phyloP scores from a whole-genome alignment of 306 rosid genomes.

The Quercus gilva region DNA sequence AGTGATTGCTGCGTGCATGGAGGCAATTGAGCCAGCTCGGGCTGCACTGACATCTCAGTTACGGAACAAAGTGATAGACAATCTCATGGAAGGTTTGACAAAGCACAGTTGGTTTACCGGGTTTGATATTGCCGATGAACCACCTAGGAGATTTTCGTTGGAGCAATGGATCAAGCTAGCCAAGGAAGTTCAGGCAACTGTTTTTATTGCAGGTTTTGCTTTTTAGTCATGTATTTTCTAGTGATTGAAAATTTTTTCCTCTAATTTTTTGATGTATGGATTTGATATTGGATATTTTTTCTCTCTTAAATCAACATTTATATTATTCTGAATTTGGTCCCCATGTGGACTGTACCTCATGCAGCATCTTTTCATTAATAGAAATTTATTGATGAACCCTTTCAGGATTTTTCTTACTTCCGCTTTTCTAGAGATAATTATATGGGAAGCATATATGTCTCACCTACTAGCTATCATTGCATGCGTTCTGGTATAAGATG shows the following conservation, averaged over 20 bases:
- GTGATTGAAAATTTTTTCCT: neutral
- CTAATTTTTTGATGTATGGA: neutral
- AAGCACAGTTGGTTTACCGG: constrained; percentile 78
- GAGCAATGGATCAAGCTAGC: constrained; percentile 81
- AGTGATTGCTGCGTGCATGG: constrained; percentile 85
- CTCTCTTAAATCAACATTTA: neutral
- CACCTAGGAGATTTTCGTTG: constrained; percentile 55
- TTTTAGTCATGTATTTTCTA: constrained; percentile 9
- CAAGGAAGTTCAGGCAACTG: constrained; percentile 75
- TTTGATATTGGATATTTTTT: neutral
- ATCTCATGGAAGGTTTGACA: constrained; percentile 71
- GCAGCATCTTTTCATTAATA: constrained; percentile 1
- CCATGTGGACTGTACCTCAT: constrained; percentile 1
- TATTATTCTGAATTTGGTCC: constrained; percentile 3
- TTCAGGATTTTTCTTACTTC: constrained; percentile 4
- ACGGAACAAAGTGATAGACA: constrained; percentile 59
- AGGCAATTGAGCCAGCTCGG: constrained; percentile 79
- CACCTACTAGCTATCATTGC: neutral
- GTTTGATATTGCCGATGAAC: constrained; percentile 69
- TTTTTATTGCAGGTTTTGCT: constrained; percentile 77
- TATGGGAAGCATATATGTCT: neutral
- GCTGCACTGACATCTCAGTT: constrained; percentile 74
- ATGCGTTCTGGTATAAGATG: neutral
- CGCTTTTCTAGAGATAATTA: neutral
- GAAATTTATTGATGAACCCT: neutral